Evolutionary conservation across 768 basidiomycete genomes (phyloP), one percentile per base, ranked within the genome.

Genomic region (Mycena latifolia): DNA sequence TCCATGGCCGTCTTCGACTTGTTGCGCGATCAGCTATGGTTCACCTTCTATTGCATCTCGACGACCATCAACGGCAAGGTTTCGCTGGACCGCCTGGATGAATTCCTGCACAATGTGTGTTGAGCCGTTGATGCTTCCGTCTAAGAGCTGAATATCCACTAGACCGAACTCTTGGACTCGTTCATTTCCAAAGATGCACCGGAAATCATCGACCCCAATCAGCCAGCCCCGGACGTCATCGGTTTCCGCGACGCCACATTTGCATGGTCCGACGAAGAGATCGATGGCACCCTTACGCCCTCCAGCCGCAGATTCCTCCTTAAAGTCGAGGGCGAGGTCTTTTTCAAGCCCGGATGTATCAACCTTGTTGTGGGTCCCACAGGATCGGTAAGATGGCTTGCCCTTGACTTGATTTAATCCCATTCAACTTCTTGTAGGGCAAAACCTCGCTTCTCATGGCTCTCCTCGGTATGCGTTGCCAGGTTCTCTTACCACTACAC

Each of bases 361-460:
- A 90, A 91, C 64, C 78, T 89, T 54, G 83, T 90, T 20, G 77
- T 90, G 41, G 89, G 89, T 0, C 85, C 87, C 5, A 89, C 88
- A 50, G 84, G 84, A 29, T 85, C 83, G 5, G 69, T 70, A 47
- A 47, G 59, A 27, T 46, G 41, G 17, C 29, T 57, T 8, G 6
- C 11, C 5, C 11, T 18, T 29, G 28, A 5, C 5, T 27, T 2
- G 25, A 6, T 47, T 4, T 22, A 43, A 18, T 51, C 29, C 24
- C 11, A 50, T 35, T 6, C 33, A n/a, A n/a, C 33, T 6, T 3
- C 24, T 55, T 27, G 18, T 22, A 70, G 69, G 90, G 89, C 3
- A 91, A 90, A 77, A 90, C 90, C 0, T 89, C 87, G 0, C 72
- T 90, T 39, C 78, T 90, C 22, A 89, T 91, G 88, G 89, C 89